Evolutionary conservation across 257 asterid genomes (phyloP).

Genomic region (Salvia rosmarinus): DNA sequence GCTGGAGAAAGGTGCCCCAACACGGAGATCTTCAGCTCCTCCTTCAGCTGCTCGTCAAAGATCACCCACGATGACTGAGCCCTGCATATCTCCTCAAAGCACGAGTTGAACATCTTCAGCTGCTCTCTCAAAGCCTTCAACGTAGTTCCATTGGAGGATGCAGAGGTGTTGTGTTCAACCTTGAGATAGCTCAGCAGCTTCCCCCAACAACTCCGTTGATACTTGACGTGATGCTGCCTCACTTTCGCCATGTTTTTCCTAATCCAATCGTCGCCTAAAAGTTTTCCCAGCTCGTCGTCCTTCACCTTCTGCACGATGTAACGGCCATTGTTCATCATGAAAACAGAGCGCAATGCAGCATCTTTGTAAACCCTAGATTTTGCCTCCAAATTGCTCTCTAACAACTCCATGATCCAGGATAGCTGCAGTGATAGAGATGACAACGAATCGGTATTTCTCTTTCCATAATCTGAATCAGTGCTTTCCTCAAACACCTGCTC

Average conservation of each 20-base stretch:
- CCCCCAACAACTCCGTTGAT: conserved; percentile 81
- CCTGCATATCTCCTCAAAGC: conserved; percentile 71
- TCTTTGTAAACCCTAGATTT: conserved; percentile 73
- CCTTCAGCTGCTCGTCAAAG: conserved; percentile 71
- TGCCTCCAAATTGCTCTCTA: conserved; percentile 80
- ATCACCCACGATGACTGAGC: conserved; percentile 71
- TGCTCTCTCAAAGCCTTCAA: conserved; percentile 65
- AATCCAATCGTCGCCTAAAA: conserved; percentile 84
- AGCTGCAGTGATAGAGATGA: conserved; percentile 50
- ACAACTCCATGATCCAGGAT: conserved; percentile 74
- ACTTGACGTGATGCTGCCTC: conserved; percentile 63
- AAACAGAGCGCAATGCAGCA: conserved; percentile 66
- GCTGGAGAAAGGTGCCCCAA: conserved; percentile 58
- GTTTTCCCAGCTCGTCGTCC: conserved; percentile 64
- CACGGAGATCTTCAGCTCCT: conserved; percentile 66
- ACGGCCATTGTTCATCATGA: conserved; percentile 82
- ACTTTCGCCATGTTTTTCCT: conserved; percentile 69
- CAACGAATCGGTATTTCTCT: conserved; percentile 40
- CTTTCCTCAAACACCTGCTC: conserved; percentile 80
- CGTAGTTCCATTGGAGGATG: conserved; percentile 52
- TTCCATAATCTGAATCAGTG: conserved; percentile 42
- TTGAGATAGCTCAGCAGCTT: conserved; percentile 63
- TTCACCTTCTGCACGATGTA: conserved; percentile 84
- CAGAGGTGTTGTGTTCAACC: conserved; percentile 47
- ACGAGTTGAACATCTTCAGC: conserved; percentile 64